A percentile compares a stretch with the other conserved stretches of the same genome.
These are phyloP conservation scores for Podaxis pistillaris DNA, from an alignment of 768 basidiomycete genomes.

Conservation along the genomic window DNA sequence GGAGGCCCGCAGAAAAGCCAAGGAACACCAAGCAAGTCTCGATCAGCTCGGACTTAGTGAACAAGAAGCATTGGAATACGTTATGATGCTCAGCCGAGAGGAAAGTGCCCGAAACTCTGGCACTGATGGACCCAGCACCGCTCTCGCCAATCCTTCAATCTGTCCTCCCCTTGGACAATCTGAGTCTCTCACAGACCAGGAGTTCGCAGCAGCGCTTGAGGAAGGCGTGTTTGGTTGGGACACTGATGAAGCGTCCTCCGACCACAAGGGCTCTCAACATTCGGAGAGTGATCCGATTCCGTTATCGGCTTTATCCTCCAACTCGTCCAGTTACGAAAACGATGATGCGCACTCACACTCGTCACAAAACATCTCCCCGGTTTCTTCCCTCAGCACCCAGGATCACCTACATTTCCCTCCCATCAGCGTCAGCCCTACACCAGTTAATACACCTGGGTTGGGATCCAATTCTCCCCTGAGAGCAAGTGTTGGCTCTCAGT, in stretches of 20 bases:
- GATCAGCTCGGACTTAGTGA: constrained; percentile 71
- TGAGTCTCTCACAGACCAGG: constrained; percentile 10
- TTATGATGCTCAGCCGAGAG: constrained; percentile 82
- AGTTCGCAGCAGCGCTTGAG: constrained; percentile 27
- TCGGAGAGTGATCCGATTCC: constrained; percentile 9
- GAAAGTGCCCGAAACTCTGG: constrained; percentile 41
- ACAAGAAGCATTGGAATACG: constrained; percentile 73
- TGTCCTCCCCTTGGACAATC: background rate
- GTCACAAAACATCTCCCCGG: background rate
- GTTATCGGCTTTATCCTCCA: constrained; percentile 8
- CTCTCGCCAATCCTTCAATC: background rate
- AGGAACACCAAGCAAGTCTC: constrained; percentile 57
- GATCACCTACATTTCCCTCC: constrained; percentile 20
- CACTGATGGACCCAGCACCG: constrained; percentile 12
- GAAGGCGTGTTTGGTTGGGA: constrained; percentile 63
- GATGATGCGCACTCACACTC: background rate
- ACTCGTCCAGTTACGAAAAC: constrained; percentile 7
- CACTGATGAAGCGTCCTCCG: constrained; percentile 24
- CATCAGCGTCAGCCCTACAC: constrained; percentile 26
- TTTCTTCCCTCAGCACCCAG: background rate
- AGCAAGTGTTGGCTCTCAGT: constrained; percentile 16
- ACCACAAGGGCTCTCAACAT: background rate
- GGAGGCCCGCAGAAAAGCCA: constrained; percentile 43
- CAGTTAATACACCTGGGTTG: constrained; percentile 18
- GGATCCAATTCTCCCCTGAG: constrained; percentile 14